phyloP scores from a whole-genome alignment of 768 basidiomycete genomes.

The Kockovaella imperatae region DNA sequence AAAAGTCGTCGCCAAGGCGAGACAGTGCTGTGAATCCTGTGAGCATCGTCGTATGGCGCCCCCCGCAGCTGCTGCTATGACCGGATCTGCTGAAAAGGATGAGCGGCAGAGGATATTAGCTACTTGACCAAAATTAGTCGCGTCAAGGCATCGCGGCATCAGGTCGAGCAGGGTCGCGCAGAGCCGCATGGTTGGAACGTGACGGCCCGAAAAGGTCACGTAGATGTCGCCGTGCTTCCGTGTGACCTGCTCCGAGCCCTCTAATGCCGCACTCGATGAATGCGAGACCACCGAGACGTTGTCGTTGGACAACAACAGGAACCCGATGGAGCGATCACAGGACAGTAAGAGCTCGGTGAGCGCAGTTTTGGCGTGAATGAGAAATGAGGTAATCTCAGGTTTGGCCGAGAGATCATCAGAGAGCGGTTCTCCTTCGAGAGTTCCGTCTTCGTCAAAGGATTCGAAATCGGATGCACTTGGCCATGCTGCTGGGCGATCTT shows the following conservation, averaged over 20 bases:
- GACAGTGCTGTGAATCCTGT: conserved; percentile 54
- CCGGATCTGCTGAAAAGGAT: conserved; percentile 75
- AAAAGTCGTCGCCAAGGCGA: conserved; percentile 58
- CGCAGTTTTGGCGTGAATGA: conserved; percentile 57
- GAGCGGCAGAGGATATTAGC: conserved; percentile 73
- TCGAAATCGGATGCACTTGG: conserved; percentile 66
- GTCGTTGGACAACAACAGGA: conserved; percentile 69
- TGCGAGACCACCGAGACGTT: conserved; percentile 55
- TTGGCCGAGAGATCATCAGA: conserved; percentile 55
- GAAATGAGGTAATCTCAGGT: conserved; percentile 63
- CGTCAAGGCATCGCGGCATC: conserved; percentile 72
- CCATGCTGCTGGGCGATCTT: conserved; percentile 68
- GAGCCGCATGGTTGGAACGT: conserved; percentile 59
- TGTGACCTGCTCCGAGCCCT: conserved; percentile 54
- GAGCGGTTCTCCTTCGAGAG: conserved; percentile 51
- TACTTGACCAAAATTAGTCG: conserved; percentile 52
- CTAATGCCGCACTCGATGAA: conserved; percentile 58
- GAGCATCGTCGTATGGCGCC: conserved; percentile 66
- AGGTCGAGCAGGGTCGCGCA: conserved; percentile 70
- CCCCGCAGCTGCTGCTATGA: conserved; percentile 60
- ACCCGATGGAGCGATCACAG: conserved; percentile 60
- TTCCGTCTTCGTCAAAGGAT: conserved; percentile 56
- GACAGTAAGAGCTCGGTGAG: conserved; percentile 55
- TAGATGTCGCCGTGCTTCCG: conserved; percentile 53
- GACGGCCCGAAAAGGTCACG: conserved; percentile 58